A percentile compares a stretch with the other conserved stretches of the same genome.
Conservation (phyloP, 2,329 filamentous ascomycete species). For the Alternaria ventricosa region DNA sequence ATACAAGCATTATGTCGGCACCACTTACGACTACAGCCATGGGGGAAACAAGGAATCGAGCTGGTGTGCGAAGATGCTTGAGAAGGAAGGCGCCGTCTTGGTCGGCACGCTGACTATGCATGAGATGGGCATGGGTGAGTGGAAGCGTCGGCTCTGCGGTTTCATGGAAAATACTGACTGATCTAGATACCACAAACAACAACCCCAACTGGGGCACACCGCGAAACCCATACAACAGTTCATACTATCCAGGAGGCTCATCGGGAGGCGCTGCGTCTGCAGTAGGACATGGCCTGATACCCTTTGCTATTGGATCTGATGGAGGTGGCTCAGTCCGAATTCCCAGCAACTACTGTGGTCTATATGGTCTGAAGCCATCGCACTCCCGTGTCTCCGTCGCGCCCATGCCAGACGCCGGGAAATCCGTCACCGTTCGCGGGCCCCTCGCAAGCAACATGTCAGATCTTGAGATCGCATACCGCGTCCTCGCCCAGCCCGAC, state of each 20-base stretch:
- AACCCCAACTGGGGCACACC: constrained; percentile 78
- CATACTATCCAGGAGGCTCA: constrained; percentile 82
- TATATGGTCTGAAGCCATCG: constrained; percentile 81
- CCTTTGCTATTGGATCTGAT: constrained; percentile 74
- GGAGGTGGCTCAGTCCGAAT: constrained; percentile 79
- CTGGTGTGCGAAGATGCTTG: constrained; percentile 74
- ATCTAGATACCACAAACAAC: constrained; percentile 78
- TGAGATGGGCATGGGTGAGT: constrained; percentile 72
- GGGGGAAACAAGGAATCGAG: constrained; percentile 61
- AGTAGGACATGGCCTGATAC: constrained; percentile 72
- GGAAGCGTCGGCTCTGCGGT: not conserved
- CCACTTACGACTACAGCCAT: constrained; percentile 64
- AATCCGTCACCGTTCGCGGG: constrained; percentile 71
- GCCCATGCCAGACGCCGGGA: constrained; percentile 65
- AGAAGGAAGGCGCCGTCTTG: constrained; percentile 76
- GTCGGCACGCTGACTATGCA: constrained; percentile 82
- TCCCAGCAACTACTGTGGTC: constrained; percentile 76
- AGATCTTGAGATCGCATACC: constrained; percentile 83
- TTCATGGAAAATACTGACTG: not conserved
- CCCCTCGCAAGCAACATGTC: constrained; percentile 78
- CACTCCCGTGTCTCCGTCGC: constrained; percentile 70
- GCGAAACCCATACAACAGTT: constrained; percentile 75
- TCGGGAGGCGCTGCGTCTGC: constrained; percentile 78
- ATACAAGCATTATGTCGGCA: constrained; percentile 71
- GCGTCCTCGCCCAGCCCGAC: constrained; percentile 77